A percentile compares a stretch with the other conserved stretches of the same genome.
Evolutionary conservation across 495 filamentous ascomycete species (phyloP).

Genomic region (Evansstolkia leycettana): DNA sequence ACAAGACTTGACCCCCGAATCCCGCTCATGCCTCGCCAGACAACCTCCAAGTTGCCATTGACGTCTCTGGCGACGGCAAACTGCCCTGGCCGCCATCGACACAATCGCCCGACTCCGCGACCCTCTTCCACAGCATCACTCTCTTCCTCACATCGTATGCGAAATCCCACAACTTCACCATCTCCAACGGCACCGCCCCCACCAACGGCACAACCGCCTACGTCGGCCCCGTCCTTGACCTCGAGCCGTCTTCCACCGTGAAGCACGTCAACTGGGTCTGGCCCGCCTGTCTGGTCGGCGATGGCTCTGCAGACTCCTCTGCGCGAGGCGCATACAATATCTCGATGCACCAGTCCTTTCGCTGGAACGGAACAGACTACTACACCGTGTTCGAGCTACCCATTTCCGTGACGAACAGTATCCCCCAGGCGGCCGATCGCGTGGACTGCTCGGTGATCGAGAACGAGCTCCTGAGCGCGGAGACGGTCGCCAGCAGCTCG

Average conservation of each 20-base stretch:
- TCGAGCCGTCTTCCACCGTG: constrained; percentile 51
- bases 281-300: constrained; percentile 51
- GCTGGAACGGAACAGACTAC: constrained; percentile 45
- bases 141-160: constrained; percentile 52
- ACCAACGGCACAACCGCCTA: constrained; percentile 37
- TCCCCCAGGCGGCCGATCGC: constrained; percentile 14
- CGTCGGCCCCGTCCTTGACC: constrained; percentile 46
- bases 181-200: constrained; percentile 46
- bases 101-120: constrained; percentile 34
- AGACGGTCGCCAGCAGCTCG: not conserved
- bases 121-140: constrained; percentile 47
- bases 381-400: constrained; percentile 61
- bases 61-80: constrained; percentile 51
- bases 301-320: constrained; percentile 9
- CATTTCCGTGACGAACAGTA: constrained; percentile 53
- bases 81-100: constrained; percentile 45
- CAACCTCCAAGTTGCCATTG: constrained; percentile 51
- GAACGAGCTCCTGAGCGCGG: not conserved
- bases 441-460: not conserved
- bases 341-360: constrained; percentile 56
- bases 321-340: constrained; percentile 39
- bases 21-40: constrained; percentile 25
- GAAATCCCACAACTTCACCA: constrained; percentile 52
- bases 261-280: constrained; percentile 60
- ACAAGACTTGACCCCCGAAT: not conserved